Base-by-base conservation (phyloP, 352 stramenopile species). In the Pythium phragmitis region DNA sequence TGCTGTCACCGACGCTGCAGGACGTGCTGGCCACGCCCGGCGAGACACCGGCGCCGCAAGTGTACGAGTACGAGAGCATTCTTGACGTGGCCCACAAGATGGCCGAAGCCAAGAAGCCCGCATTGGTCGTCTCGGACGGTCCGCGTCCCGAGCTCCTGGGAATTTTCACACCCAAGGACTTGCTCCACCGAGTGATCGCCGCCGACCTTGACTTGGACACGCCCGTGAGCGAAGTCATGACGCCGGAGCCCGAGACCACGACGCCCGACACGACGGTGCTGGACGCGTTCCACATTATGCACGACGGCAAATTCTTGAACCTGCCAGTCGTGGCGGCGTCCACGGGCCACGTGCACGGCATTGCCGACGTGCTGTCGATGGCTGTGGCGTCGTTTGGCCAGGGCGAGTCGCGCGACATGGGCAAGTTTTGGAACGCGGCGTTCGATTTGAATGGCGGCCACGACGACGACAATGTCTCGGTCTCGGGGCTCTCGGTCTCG, bases 91-190 rank as follows among this genome's bases (percentile, higher is more conserved):
- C 87, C 23, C 69, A 79, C 42, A 80, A 85, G 54, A 96, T 96
- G 71, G 82, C 85, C 4, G 79, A 88, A 28, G 81, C 82, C 0
- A 88, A 88, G 58, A 89, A 90, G 57, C 86, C 87, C 17, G 88
- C 78, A 21, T 71, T 96, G 16, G 75, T 96, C 12, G 79, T 96
- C 1, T 88, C 85, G 3, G 77, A 87, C 3, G 72, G 77, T 8
- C 69, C 82, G n/a, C 64, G 69, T 21, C 65, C 69, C 1, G 72
- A 88, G 14, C 77, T 99, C 2, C 78, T 98, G 43, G 97, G 97
- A 48, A 99, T 99, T 63, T 98, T 99, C 63, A 98, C 96, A 0
- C 96, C 97, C 33, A 99, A 99, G 79, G 97, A 99, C 72, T 82
- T 99, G 60, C 87, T 99, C 70, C 92, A 89, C 47, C 82, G 96